Conservation (phyloP, 352 stramenopile genomes). For the Globisporangium orthogonon region DNA sequence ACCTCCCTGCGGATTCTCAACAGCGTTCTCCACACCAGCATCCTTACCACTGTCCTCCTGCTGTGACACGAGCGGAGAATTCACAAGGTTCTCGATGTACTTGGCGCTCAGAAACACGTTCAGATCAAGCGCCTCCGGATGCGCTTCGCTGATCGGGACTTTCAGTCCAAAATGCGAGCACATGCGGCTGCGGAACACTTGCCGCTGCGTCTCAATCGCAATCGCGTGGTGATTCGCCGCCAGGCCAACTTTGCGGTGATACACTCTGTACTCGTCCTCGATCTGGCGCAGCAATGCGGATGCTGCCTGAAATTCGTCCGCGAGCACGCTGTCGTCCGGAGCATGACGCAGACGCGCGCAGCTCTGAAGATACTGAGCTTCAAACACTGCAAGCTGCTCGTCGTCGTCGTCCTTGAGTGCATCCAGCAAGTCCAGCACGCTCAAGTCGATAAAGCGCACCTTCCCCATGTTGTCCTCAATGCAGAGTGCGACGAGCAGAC, state of each 20-base stretch:
- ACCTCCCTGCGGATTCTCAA: slow-evolving; percentile 7
- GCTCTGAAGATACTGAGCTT: slow-evolving; percentile 37
- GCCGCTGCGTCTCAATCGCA: slow-evolving; percentile 37
- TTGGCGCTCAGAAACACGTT: slow-evolving; percentile 44
- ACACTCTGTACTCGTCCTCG: slow-evolving; percentile 73
- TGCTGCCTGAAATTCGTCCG: slow-evolving; percentile 45
- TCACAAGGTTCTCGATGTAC: slow-evolving; percentile 36
- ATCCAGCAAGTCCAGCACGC: slow-evolving; percentile 65
- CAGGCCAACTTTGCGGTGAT: slow-evolving; percentile 37
- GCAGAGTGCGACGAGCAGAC: slow-evolving; percentile 34
- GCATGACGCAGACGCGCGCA: slow-evolving; percentile 67
- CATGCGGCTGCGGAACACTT: slow-evolving; percentile 36
- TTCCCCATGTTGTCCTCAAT: slow-evolving; percentile 53
- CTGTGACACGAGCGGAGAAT: neutral
- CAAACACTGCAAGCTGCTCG: slow-evolving; percentile 29
- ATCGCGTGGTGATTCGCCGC: slow-evolving; percentile 49
- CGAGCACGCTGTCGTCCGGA: slow-evolving; percentile 48
- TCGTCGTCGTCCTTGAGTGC: slow-evolving; percentile 73
- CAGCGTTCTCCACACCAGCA: neutral
- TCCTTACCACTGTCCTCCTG: neutral
- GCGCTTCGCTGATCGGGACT: neutral
- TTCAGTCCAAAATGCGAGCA: slow-evolving; percentile 40
- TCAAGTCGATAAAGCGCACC: slow-evolving; percentile 60
- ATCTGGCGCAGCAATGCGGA: slow-evolving; percentile 55
- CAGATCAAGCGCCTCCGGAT: slow-evolving; percentile 25